phyloP scores from a whole-genome alignment of 768 basidiomycete species.

The Scleroderma citrinum region DNA sequence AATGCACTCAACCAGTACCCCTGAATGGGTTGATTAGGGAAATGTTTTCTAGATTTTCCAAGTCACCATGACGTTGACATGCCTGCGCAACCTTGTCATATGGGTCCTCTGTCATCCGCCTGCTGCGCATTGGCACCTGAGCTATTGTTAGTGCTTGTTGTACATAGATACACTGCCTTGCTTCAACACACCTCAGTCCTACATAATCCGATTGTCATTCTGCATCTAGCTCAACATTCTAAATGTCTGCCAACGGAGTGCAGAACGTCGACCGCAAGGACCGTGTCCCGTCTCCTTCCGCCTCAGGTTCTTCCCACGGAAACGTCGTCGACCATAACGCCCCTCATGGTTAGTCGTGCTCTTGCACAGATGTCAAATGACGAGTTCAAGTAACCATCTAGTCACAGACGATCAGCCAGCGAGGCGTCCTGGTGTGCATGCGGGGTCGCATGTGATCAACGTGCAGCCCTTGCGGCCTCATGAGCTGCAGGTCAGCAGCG shows the following conservation, averaged over 20 bases:
- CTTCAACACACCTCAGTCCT: not conserved
- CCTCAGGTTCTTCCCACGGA: conserved; percentile 34
- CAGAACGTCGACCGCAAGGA: conserved; percentile 43
- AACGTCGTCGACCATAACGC: conserved; percentile 74
- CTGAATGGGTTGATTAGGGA: too few relatives aligned
- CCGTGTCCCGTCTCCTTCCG: conserved; percentile 36
- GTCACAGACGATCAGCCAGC: conserved; percentile 58
- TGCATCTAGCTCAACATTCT: not conserved
- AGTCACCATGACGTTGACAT: not conserved
- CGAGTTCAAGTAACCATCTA: conserved; percentile 24
- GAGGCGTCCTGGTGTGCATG: conserved; percentile 25
- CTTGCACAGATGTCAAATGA: not conserved
- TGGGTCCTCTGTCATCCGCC: not conserved
- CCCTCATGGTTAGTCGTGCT: conserved; percentile 45
- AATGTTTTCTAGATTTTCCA: too few relatives aligned
- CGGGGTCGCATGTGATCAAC: conserved; percentile 48
- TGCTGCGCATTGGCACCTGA: not conserved
- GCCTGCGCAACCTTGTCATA: not conserved
- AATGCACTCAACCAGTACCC: too few relatives aligned
- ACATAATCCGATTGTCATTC: not conserved
- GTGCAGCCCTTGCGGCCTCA: conserved; percentile 82
- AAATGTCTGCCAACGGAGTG: conserved; percentile 20
- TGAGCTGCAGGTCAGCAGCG: conserved; percentile 72
- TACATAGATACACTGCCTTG: not conserved
- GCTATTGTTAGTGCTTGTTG: not conserved